Percentiles rank a stretch among this genome's conserved stretches.
These are phyloP conservation scores for Maudiozyma pseudohumilis DNA, from an alignment of 805 yeast genomes.

Conservation along the genomic window DNA sequence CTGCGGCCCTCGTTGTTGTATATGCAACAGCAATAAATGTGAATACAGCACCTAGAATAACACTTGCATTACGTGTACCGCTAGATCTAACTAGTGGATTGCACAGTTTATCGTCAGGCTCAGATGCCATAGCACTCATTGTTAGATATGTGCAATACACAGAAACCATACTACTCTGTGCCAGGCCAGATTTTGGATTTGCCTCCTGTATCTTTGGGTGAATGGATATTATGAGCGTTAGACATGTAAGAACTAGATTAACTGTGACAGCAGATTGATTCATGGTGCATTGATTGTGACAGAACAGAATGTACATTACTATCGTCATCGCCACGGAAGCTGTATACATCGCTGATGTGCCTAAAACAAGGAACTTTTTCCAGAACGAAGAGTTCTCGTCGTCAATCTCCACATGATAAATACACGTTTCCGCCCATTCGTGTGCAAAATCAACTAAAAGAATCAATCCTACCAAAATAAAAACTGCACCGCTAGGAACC, in stretches of 20 bases:
- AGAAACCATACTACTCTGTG: slow-evolving; percentile 93
- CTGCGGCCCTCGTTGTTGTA: slow-evolving; percentile 95
- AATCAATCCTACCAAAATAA: slow-evolving; percentile 82
- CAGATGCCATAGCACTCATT: slow-evolving; percentile 88
- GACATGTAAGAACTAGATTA: slow-evolving; percentile 55
- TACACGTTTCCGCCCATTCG: slow-evolving; percentile 95
- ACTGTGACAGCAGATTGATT: slow-evolving; percentile 79
- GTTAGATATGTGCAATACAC: slow-evolving; percentile 86
- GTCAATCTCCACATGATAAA: slow-evolving; percentile 80
- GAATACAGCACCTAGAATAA: slow-evolving; percentile 82
- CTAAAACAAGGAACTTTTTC: slow-evolving; percentile 74
- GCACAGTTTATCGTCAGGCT: slow-evolving; percentile 89
- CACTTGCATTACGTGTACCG: slow-evolving; percentile 83
- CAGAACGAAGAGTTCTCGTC: slow-evolving; percentile 52
- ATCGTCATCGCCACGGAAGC: slow-evolving; percentile 64
- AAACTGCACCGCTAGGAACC: slow-evolving; percentile 70
- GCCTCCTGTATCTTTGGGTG: slow-evolving; percentile 79
- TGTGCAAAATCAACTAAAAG: slow-evolving; percentile 94
- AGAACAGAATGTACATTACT: slow-evolving; percentile 74
- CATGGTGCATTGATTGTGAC: slow-evolving; percentile 74
- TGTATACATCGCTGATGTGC: slow-evolving; percentile 77
- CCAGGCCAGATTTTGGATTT: slow-evolving; percentile 92
- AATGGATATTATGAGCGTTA: slow-evolving; percentile 63
- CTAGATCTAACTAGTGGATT: slow-evolving; percentile 84
- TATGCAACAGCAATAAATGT: slow-evolving; percentile 94